phyloP scores from a whole-genome alignment of 352 stramenopile genomes.

The Globisporangium parvum region DNA sequence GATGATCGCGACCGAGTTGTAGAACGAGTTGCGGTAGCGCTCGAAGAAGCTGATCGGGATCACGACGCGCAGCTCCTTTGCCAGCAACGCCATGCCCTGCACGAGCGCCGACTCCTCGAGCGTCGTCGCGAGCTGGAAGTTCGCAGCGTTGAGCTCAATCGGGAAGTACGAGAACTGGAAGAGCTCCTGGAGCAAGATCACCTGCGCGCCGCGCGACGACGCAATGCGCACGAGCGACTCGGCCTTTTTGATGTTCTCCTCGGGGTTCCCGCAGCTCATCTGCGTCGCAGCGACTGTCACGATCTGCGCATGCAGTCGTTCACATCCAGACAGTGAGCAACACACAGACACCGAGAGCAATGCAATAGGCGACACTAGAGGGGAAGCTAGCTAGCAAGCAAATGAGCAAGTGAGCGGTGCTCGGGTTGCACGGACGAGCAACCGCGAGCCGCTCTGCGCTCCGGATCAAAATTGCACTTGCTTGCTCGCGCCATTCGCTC shows the following conservation, averaged over 20 bases:
- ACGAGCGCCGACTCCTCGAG: constrained; percentile 81
- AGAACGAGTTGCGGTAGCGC: constrained; percentile 87
- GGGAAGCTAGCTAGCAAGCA: not conserved
- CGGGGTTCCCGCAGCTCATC: constrained; percentile 80
- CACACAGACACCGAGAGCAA: no score
- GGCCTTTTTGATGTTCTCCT: constrained; percentile 89
- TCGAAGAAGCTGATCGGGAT: constrained; percentile 93
- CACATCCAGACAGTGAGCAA: no score
- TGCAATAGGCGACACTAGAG: no score
- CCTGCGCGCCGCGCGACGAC: constrained; percentile 78
- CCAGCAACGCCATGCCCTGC: constrained; percentile 82
- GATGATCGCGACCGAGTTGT: constrained; percentile 90
- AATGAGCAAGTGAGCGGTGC: not conserved
- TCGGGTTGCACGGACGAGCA: no score
- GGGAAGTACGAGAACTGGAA: constrained; percentile 91
- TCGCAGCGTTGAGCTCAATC: constrained; percentile 84
- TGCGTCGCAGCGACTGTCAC: constrained; percentile 85
- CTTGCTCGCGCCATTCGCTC: not conserved
- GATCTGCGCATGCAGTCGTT: constrained; percentile 23
- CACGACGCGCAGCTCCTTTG: constrained; percentile 88
- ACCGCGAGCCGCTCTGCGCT: no score
- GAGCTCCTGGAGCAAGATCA: constrained; percentile 89
- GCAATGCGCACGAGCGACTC: constrained; percentile 87
- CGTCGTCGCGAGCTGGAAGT: constrained; percentile 85
- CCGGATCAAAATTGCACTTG: not conserved